These are phyloP conservation scores for Astraeus odoratus DNA, from an alignment of 768 basidiomycete species.

Conservation along the genomic window DNA sequence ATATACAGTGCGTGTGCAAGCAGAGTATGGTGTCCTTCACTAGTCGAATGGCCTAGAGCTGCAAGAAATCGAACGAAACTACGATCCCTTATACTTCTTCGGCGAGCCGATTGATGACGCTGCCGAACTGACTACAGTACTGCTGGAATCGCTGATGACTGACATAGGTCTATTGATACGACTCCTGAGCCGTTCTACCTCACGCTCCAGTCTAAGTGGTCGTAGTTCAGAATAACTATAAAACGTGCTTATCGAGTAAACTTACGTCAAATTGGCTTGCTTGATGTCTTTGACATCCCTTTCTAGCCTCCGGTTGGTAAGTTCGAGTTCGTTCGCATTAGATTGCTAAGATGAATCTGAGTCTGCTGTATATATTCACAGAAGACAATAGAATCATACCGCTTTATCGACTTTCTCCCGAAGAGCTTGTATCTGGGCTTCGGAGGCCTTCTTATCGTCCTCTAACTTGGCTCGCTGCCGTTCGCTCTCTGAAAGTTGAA, in stretches of 20 bases:
- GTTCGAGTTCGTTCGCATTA: slow-evolving; percentile 56
- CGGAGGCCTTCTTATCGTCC: slow-evolving; percentile 56
- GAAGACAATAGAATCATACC: slow-evolving; percentile 37
- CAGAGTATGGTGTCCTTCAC: slow-evolving; percentile 1
- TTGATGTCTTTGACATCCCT: slow-evolving; percentile 70
- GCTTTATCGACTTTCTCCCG: slow-evolving; percentile 53
- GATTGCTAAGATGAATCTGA: slow-evolving; percentile 48
- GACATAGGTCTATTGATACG: slow-evolving; percentile 54
- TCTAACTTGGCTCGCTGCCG: slow-evolving; percentile 56
- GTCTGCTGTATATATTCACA: not conserved
- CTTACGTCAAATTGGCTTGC: slow-evolving; percentile 63
- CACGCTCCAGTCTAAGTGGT: slow-evolving; percentile 48
- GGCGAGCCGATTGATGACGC: slow-evolving; percentile 25
- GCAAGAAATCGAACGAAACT: too few relatives aligned
- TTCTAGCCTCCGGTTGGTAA: slow-evolving; percentile 69
- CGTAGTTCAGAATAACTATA: slow-evolving; percentile 1
- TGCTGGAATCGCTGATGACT: slow-evolving; percentile 18
- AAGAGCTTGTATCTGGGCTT: slow-evolving; percentile 49
- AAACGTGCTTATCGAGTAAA: slow-evolving; percentile 2
- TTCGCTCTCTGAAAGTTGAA: slow-evolving; percentile 54
- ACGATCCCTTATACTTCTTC: slow-evolving; percentile 19
- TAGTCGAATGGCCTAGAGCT: too few relatives aligned
- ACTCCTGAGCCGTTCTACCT: slow-evolving; percentile 62
- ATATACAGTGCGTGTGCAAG: slow-evolving; percentile 1
- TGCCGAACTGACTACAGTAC: slow-evolving; percentile 4